A percentile compares a stretch with the other conserved stretches of the same genome.
phyloP scores from a whole-genome alignment of 108 stramenopile genomes.

The Discostella stelligeroides region DNA sequence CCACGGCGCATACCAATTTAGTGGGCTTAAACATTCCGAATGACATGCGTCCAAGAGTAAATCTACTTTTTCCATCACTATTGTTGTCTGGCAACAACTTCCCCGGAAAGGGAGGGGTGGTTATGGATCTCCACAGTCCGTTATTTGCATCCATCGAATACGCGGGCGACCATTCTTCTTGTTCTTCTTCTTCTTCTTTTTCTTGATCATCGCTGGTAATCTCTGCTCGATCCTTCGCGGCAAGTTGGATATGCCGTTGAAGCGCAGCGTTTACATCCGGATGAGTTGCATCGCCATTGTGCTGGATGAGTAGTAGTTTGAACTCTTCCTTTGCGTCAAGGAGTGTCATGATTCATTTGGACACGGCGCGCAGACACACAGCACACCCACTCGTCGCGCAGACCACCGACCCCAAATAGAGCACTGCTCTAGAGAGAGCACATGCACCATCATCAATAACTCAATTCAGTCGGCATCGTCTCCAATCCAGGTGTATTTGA shows the following conservation, averaged over 20 bases:
- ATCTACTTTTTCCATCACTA: slow-evolving; percentile 34
- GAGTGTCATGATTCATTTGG: background rate
- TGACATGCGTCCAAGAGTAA: slow-evolving; percentile 57
- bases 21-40: slow-evolving; percentile 63
- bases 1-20: slow-evolving; percentile 47
- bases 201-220: background rate
- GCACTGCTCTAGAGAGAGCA: no score
- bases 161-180: slow-evolving; percentile 20
- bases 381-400: no score
- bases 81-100: slow-evolving; percentile 30
- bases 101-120: slow-evolving; percentile 57
- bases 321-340: slow-evolving; percentile 14
- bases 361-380: no score
- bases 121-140: slow-evolving; percentile 25
- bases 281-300: slow-evolving; percentile 26
- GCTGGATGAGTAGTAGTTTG: slow-evolving; percentile 22
- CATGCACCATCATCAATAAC: no score
- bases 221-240: slow-evolving; percentile 7
- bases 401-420: no score
- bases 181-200: no score
- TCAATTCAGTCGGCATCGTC: no score
- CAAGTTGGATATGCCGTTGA: slow-evolving; percentile 9
- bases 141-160: slow-evolving; percentile 1
- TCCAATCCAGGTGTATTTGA: no score
- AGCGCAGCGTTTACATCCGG: slow-evolving; percentile 8